Evolutionary conservation across 2,329 filamentous ascomycete species (phyloP).

Genomic region (Tolypocladium cylindrosporum): DNA sequence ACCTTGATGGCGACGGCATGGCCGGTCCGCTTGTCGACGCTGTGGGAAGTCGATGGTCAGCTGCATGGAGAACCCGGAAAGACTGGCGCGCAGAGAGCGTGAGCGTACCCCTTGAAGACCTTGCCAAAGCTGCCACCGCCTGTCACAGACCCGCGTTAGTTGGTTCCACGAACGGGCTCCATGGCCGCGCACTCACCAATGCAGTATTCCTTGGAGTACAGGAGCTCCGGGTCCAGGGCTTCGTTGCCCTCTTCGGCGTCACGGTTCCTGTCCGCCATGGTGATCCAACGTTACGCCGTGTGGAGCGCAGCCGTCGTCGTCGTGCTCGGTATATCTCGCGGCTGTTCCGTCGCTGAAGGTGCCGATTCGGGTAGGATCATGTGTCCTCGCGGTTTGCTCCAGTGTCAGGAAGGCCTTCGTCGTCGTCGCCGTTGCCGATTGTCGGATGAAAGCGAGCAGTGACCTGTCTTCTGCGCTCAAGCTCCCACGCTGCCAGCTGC

Average conservation of each 20-base stretch:
- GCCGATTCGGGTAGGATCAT: neutral
- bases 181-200: slow-evolving; percentile 50
- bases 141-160: slow-evolving; percentile 20
- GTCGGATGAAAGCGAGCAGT: neutral
- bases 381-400: neutral
- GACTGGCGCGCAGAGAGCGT: neutral
- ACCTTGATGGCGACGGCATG: slow-evolving; percentile 96
- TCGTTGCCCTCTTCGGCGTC: slow-evolving; percentile 38
- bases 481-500: neutral
- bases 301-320: neutral
- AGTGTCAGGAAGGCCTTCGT: neutral
- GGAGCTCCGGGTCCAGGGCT: slow-evolving; percentile 67
- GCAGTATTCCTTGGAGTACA: slow-evolving; percentile 90
- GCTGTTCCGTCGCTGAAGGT: neutral
- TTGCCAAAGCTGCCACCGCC: slow-evolving; percentile 97
- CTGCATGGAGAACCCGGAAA: neutral
- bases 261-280: slow-evolving; percentile 39
- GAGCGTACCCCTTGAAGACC: slow-evolving; percentile 81
- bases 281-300: slow-evolving; percentile 1
- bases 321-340: neutral
- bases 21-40: slow-evolving; percentile 85
- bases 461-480: neutral
- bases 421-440: neutral
- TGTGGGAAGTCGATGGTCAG: slow-evolving; percentile 22
- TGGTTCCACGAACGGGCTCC: neutral